Base-by-base conservation (phyloP, 2,329 filamentous ascomycete species). In the Alternaria sp. region DNA sequence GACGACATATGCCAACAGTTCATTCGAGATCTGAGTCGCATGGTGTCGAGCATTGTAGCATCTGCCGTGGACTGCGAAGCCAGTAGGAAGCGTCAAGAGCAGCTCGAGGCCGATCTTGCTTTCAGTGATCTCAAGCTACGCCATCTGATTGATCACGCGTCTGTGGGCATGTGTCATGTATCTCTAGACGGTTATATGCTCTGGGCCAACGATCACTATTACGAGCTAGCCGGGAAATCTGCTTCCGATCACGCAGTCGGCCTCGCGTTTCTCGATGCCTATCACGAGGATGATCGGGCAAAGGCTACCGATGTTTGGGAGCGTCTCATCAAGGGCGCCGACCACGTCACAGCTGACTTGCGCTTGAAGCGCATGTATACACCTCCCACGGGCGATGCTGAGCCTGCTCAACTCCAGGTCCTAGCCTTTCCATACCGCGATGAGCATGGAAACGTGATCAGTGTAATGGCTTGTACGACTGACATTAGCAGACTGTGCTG, bases 401-500 rank as follows among this genome's bases (percentile, higher is more conserved):
- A 73, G 39, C 73, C 71, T 10, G 68, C 72, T 4, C 67, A 75
- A 13, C 62, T 77, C 13, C 72, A 74, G 37, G 52, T 75, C n/a
- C 61, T 75, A 17, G 73, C 73, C 2, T 76, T 77, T 45, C 73
- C 74, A 1, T 76, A 76, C 44, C 67, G 72, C 26, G 66, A 71
- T 33, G 72, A 72, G 40, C 65, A 67, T 37, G 73, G 71, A 8
- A 60, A 62, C 10, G 66, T 76, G 2, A 71, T 67, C 29, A 73
- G 71, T 6, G 70, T 79, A 33, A 76, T 78, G 67, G 77, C 76
- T 17, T 77, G 72, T 40, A 72, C 77, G 3, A 77, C 77, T 1
- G 78, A 80, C 42, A 80, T 80, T 13, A 73, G 69, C 21, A 67
- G 68, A 21, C 68, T 78, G 29, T 78, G 79, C 55, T 78, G 76